These are phyloP conservation scores for Boletus subluridellus DNA, from an alignment of 1,284 basidiomycete species.

Conservation along the genomic window DNA sequence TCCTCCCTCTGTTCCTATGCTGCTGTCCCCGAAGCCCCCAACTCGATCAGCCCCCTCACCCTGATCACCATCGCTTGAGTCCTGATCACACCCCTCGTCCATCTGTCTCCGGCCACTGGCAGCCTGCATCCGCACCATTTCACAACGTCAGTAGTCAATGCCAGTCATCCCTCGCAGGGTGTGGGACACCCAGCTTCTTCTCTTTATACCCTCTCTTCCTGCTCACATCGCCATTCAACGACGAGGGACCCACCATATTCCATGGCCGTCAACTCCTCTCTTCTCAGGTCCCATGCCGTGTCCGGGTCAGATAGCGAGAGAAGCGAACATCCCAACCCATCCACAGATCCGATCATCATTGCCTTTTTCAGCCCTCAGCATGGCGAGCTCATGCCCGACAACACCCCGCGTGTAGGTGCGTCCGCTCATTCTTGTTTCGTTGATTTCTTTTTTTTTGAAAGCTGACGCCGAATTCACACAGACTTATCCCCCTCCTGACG, in stretches of 20 bases:
- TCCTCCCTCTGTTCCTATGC: slow-evolving; percentile 11
- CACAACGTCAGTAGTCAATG: slow-evolving; percentile 13
- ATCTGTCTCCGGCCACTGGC: slow-evolving; percentile 39
- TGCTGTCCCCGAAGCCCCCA: slow-evolving; percentile 13
- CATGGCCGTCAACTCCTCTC: background rate
- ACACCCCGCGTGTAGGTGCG: slow-evolving; percentile 1
- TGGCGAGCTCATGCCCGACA: slow-evolving; percentile 39
- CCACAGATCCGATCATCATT: slow-evolving; percentile 26
- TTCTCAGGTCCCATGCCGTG: slow-evolving; percentile 8
- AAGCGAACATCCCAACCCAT: slow-evolving; percentile 34
- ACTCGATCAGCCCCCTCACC: slow-evolving; percentile 31
- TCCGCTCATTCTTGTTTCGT: no score
- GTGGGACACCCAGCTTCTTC: slow-evolving; percentile 26
- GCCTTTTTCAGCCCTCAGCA: slow-evolving; percentile 17
- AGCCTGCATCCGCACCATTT: slow-evolving; percentile 20
- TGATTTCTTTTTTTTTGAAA: no score
- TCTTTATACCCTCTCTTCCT: slow-evolving; percentile 11
- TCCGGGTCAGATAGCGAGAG: slow-evolving; percentile 29
- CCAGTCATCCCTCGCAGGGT: slow-evolving; percentile 43
- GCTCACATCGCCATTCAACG: slow-evolving; percentile 16
- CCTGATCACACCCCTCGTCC: slow-evolving; percentile 54
- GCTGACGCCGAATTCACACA: no score
- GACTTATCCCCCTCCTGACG: slow-evolving; percentile 28
- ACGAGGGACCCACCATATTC: slow-evolving; percentile 4
- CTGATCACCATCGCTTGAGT: slow-evolving; percentile 18